Percentiles rank a stretch among this genome's conserved stretches.
These are phyloP conservation scores for Madurella fahalii DNA, from an alignment of 2,329 filamentous ascomycete species.

Conservation along the genomic window DNA sequence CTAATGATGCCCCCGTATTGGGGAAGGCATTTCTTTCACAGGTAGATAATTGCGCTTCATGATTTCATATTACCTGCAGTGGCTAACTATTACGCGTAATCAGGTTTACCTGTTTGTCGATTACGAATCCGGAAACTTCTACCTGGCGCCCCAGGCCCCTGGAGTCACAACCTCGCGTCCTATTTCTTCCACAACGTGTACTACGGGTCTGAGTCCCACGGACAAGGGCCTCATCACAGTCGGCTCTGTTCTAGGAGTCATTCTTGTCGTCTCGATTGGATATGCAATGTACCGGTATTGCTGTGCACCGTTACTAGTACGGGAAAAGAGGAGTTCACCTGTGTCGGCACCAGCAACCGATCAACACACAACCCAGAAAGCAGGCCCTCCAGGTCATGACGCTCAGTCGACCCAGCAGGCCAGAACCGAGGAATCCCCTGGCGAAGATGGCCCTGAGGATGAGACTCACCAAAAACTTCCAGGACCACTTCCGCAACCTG, in stretches of 20 bases:
- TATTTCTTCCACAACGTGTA: background rate
- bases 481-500: too few relatives aligned
- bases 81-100: background rate
- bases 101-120: slow-evolving; percentile 11
- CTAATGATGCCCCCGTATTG: slow-evolving; percentile 10
- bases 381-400: too few relatives aligned
- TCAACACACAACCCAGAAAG: too few relatives aligned
- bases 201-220: background rate
- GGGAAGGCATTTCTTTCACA: slow-evolving; percentile 19
- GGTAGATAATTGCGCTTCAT: background rate
- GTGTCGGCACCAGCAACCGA: too few relatives aligned
- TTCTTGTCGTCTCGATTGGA: too few relatives aligned
- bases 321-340: too few relatives aligned
- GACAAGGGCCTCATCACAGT: slow-evolving; percentile 7
- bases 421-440: too few relatives aligned
- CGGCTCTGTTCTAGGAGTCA: background rate
- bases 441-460: too few relatives aligned
- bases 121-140: slow-evolving; percentile 4
- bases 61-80: background rate
- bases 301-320: too few relatives aligned
- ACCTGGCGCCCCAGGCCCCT: background rate
- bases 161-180: background rate
- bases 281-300: too few relatives aligned
- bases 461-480: too few relatives aligned
- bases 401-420: too few relatives aligned